Evolutionary conservation across 2,329 filamentous ascomycete species (phyloP), one percentile per base, ranked within the genome.

Genomic region (Plectosphaerella cucumerina): DNA sequence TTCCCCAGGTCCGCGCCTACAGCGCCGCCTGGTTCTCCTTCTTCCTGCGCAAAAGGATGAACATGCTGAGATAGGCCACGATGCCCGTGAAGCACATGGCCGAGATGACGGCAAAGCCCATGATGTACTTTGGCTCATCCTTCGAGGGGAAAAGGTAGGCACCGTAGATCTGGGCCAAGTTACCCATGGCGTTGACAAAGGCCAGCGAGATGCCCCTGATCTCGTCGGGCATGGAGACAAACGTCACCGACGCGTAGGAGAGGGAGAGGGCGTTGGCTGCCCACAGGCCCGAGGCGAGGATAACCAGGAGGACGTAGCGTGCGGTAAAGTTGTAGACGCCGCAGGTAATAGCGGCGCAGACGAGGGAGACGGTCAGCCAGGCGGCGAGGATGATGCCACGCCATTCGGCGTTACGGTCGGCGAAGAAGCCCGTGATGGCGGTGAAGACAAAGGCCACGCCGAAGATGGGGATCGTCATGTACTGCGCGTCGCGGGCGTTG

Each of bases 261-360:
- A 83, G 65, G 0, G 74, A 68, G 0, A 77, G 66, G 1, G 71
- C 77, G 56, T 82, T 82, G 0, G 74, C 73, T 0, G 77, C 67
- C 78, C 77, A 81, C 0, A 82, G 65, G 0, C 74, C 78, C 0
- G 76, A 73, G 1, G 77, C 77, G 76, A 81, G 79, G 49, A 81
- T 65, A 3, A 81, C 74, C 0, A 82, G 68, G 1, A 81, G 66
- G 0, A 69, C 74, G 53, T 82, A 82, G 2, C 77, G 67, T 1
- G 75, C 76, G 1, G 66, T 78, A 62, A 73, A 76, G 59, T 76
- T 63, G 58, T 78, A 79, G 10, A 80, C 67, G 5, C 77, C 75
- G 52, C 72, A 75, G n/a, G 68, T 70, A 22, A 70, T 60, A 20
- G 75, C 63, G 22, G 70, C 58, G 52, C 67, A 70, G 4, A 67